Evolutionary conservation across 2,329 filamentous ascomycete species (phyloP).

Genomic region (Cordyceps tenuipes): DNA sequence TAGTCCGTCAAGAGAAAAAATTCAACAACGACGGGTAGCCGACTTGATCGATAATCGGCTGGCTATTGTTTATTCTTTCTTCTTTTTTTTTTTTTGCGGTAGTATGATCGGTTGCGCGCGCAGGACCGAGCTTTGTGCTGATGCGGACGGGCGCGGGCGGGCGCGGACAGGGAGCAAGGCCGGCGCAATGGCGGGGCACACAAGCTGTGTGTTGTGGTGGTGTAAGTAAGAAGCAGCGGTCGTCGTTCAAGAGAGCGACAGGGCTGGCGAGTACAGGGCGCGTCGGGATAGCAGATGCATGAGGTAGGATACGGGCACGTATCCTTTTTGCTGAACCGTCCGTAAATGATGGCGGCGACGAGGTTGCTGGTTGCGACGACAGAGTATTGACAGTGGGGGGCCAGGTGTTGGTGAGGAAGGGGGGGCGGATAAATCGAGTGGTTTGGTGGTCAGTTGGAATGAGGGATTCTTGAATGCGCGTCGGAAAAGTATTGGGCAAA

Average conservation of each 20-base stretch:
- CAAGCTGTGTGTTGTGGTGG: too few relatives aligned
- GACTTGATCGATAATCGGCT: too few relatives aligned
- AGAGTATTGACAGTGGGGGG: not conserved
- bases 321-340: not conserved
- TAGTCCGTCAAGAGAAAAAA: not conserved
- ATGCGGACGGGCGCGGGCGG: not conserved
- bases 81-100: not conserved
- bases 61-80: too few relatives aligned
- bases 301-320: not conserved
- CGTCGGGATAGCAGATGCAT: constrained; percentile 6
- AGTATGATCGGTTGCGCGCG: not conserved
- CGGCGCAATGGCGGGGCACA: constrained; percentile 1
- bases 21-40: too few relatives aligned
- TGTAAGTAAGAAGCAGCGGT: not conserved
- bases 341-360: not conserved
- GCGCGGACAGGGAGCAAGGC: not conserved
- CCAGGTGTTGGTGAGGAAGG: not conserved
- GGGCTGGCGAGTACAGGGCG: constrained; percentile 2
- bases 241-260: constrained; percentile 1
- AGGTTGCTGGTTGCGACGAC: not conserved
- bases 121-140: not conserved
- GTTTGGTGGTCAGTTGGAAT: not conserved
- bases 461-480: not conserved
- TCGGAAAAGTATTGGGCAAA: not conserved
- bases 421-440: too few relatives aligned